These are phyloP conservation scores for Lunularia cruciata DNA, from an alignment of 225 moss, liverwort and hornwort genomes.

Conservation along the genomic window DNA sequence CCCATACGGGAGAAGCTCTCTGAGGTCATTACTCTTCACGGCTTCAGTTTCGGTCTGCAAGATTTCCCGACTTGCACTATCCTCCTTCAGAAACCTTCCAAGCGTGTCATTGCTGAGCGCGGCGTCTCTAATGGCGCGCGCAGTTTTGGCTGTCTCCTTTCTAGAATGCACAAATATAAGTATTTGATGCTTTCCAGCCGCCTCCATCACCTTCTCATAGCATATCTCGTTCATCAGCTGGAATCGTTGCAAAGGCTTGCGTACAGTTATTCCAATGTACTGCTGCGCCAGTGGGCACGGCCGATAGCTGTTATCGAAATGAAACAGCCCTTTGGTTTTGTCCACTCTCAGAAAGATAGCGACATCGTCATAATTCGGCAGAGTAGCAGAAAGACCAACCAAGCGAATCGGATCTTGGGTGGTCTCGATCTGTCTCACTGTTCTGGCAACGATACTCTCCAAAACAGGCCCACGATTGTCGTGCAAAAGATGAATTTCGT, in stretches of 20 bases:
- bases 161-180: conserved; percentile 91
- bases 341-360: conserved; percentile 83
- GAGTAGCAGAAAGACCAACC: conserved; percentile 85
- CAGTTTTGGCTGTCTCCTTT: conserved; percentile 96
- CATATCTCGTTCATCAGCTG: conserved; percentile 98
- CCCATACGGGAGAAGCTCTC: conserved; percentile 82
- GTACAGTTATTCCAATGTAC: conserved; percentile 88
- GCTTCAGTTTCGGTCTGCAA: conserved; percentile 83
- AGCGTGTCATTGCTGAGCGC: conserved; percentile 85
- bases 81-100: conserved; percentile 91
- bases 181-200: conserved; percentile 89
- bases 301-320: conserved; percentile 92
- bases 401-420: conserved; percentile 91
- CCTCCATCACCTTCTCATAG: conserved; percentile 95
- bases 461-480: conserved; percentile 92
- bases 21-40: conserved; percentile 84
- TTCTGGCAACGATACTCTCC: conserved; percentile 91
- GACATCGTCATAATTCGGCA: conserved; percentile 91
- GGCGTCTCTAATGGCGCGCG: conserved; percentile 77
- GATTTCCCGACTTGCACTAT: conserved; percentile 91
- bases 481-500: conserved; percentile 92
- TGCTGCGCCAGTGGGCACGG: conserved; percentile 94
- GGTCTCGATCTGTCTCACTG: conserved; percentile 93
- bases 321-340: conserved; percentile 74
- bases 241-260: conserved; percentile 91